Conservation (phyloP, 345 rosid genomes). For the Gossypium thurberi region DNA sequence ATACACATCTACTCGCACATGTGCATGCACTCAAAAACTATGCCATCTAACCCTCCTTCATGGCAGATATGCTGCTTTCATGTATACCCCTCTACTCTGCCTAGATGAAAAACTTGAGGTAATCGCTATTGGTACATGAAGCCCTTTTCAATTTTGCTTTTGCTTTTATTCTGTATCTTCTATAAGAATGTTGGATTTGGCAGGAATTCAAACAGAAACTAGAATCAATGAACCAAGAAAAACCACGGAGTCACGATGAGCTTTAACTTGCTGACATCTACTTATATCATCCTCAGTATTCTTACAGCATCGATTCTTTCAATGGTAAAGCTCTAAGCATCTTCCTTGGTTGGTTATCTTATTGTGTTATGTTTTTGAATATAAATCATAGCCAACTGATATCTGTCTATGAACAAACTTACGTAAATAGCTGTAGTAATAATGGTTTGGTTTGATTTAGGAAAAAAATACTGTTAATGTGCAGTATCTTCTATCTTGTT, state of each 20-base stretch:
- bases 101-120: slow-evolving; percentile 33
- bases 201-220: slow-evolving; percentile 11
- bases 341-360: neutral
- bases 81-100: slow-evolving; percentile 33
- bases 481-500: too few species aligned
- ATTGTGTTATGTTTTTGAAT: neutral
- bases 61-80: slow-evolving; percentile 27
- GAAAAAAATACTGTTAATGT: too few species aligned
- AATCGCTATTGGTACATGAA: neutral
- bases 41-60: neutral
- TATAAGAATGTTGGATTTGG: slow-evolving; percentile 13
- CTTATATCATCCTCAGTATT: neutral
- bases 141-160: neutral
- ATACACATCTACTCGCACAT: neutral
- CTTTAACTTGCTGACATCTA: neutral
- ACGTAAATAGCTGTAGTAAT: neutral
- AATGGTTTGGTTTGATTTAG: too few species aligned
- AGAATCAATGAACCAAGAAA: slow-evolving; percentile 3
- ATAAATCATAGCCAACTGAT: neutral
- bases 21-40: neutral
- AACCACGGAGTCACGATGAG: slow-evolving; percentile 2
- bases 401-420: neutral
- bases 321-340: neutral
- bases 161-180: neutral
- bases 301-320: neutral